Evolutionary conservation across 2,329 filamentous ascomycete species (phyloP).

Genomic region (Colletotrichum somersetense): DNA sequence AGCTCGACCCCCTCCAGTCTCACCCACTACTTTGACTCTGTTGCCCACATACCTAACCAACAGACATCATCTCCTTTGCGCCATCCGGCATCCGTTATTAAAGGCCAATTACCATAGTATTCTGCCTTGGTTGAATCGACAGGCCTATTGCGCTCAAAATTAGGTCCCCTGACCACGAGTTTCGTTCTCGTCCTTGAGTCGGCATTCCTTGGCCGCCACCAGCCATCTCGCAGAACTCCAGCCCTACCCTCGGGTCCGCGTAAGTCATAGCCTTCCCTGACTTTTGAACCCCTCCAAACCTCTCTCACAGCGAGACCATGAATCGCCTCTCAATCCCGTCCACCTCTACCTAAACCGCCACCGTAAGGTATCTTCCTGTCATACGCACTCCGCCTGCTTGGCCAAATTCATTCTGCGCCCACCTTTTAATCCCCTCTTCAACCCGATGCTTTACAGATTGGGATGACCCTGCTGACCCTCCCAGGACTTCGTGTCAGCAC

Average conservation of each 20-base stretch:
- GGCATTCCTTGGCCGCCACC: constrained; percentile 18
- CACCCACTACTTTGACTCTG: not conserved
- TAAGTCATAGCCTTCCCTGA: constrained; percentile 9
- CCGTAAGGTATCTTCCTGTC: not conserved
- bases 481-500: constrained; percentile 20
- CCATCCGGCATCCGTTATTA: constrained; percentile 2
- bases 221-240: constrained; percentile 17
- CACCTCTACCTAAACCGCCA: not conserved
- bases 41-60: constrained; percentile 9
- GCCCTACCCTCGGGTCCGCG: constrained; percentile 12
- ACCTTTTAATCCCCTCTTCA: constrained; percentile 16
- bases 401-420: not conserved
- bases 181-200: constrained; percentile 4
- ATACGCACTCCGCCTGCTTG: constrained; percentile 1
- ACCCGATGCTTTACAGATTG: constrained; percentile 2
- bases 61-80: not conserved
- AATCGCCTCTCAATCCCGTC: not conserved
- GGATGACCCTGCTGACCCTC: constrained; percentile 39
- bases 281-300: constrained; percentile 8
- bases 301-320: not conserved
- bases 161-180: not conserved
- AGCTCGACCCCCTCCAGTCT: not conserved
- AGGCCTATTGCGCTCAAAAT: not conserved
- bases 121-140: constrained; percentile 4
- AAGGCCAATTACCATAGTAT: not conserved